These are phyloP conservation scores for Plasmodium berghei DNA, from an alignment of 169 alveolate species.

Conservation along the genomic window DNA sequence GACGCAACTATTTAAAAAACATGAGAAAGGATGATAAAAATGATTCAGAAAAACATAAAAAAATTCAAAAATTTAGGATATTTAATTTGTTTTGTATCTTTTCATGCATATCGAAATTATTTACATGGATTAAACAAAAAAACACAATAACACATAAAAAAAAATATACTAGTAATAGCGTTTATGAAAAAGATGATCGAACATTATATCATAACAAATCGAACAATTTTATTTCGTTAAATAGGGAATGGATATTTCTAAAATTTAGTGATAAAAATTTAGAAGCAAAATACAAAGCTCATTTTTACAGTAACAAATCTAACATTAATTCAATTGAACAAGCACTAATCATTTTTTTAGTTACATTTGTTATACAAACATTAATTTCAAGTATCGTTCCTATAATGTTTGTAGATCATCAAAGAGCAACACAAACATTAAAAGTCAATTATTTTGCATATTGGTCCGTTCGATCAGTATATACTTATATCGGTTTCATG, in stretches of 20 bases:
- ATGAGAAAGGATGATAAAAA: slow-evolving; percentile 38
- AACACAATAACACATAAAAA: neutral
- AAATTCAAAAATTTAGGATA: neutral
- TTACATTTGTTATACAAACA: slow-evolving; percentile 90
- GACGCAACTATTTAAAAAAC: slow-evolving; percentile 45
- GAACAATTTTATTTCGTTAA: slow-evolving; percentile 25
- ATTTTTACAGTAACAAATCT: slow-evolving; percentile 88
- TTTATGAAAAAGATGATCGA: neutral
- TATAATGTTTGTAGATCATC: slow-evolving; percentile 80
- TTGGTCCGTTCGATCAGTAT: slow-evolving; percentile 91
- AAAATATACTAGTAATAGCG: neutral
- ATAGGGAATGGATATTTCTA: slow-evolving; percentile 83
- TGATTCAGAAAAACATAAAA: slow-evolving; percentile 11
- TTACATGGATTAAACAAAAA: neutral
- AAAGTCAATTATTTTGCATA: slow-evolving; percentile 81
- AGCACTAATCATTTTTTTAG: slow-evolving; percentile 89
- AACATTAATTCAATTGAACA: slow-evolving; percentile 90
- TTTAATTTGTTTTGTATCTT: neutral
- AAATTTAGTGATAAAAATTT: slow-evolving; percentile 87
- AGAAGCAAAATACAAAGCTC: slow-evolving; percentile 89
- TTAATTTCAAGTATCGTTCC: slow-evolving; percentile 86
- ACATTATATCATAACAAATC: slow-evolving; percentile 12
- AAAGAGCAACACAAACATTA: slow-evolving; percentile 78
- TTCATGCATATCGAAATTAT: slow-evolving; percentile 20
- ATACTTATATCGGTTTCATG: slow-evolving; percentile 85